Base-by-base conservation (phyloP, 1,284 basidiomycete species). In the Gymnopus androsaceus region DNA sequence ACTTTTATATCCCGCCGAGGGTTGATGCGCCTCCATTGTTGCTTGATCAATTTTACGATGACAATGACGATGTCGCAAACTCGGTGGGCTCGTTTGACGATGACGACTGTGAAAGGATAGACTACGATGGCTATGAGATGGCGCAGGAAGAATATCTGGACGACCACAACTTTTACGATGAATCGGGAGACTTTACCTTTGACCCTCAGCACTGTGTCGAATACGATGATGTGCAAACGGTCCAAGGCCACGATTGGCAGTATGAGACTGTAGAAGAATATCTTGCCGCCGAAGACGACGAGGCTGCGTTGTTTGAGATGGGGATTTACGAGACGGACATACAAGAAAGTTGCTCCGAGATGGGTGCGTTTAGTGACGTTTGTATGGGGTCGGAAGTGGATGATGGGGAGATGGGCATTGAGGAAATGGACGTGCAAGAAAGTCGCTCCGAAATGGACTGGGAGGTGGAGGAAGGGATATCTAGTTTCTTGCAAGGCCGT, bases 401-500 rank as follows among this genome's bases (percentile, higher is more conserved):
- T n/a, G n/a, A n/a, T n/a, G n/a, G n/a, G n/a, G n/a, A n/a, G n/a
- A n/a, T 42, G 41, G 48, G 15, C 8, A 14, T 38, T 19, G 48
- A 50, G 25, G 36, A 38, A 3, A 25, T 14, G 8, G 44, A 9
- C 28, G n/a, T 30, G 17, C 25, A 3, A 7, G 25, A 11, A 4
- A 12, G 25, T 23, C 27, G 21, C 41, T 48, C 21, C 15, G 46
- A 37, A 37, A 21, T 47, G 45, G 45, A 36, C 6, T 9, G 46
- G 36, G 12, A 33, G 23, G 12, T 15, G 12, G 8, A 27, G 48
- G 60, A 54, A 46, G 48, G 46, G 27, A 42, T 45, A 40, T 37
- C 42, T 15, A 30, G 42, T 17, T 78, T 79, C 66, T 60, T 69
- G 28, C 75, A 83, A 64, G 83, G 82, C 21, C 75, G 79, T 1